phyloP scores from a whole-genome alignment of 768 basidiomycete species.

The Amanita molliuscula region DNA sequence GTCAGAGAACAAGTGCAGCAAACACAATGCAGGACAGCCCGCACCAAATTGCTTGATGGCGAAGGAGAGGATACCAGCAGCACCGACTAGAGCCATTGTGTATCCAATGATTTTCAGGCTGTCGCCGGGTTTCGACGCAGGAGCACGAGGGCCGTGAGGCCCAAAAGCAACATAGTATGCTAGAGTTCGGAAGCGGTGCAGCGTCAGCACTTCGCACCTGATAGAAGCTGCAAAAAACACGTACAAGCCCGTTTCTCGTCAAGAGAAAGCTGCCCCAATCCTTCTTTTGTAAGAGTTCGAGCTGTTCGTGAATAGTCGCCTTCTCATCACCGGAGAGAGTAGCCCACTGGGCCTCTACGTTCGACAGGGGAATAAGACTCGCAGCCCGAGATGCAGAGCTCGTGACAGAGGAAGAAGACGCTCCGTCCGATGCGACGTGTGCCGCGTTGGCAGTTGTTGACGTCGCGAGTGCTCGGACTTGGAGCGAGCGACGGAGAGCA shows the following conservation, averaged over 20 bases:
- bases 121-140: slow-evolving; percentile 64
- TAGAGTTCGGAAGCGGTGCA: too few relatives aligned
- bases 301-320: slow-evolving; percentile 70
- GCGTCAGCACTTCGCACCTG: too few relatives aligned
- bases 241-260: slow-evolving; percentile 98
- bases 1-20: neutral
- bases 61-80: slow-evolving; percentile 43
- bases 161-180: too few relatives aligned
- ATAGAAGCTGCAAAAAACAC: too few relatives aligned
- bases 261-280: slow-evolving; percentile 84
- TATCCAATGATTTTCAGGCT: slow-evolving; percentile 56
- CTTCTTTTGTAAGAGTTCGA: slow-evolving; percentile 87
- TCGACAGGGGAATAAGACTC: slow-evolving; percentile 54
- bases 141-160: slow-evolving; percentile 87
- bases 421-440: slow-evolving; percentile 7
- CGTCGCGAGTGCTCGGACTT: slow-evolving; percentile 7
- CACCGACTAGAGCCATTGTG: slow-evolving; percentile 47
- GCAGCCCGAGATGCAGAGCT: slow-evolving; percentile 25
- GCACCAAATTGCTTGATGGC: slow-evolving; percentile 44
- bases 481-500: slow-evolving; percentile 22
- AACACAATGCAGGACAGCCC: slow-evolving; percentile 17
- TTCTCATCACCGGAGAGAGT: slow-evolving; percentile 61
- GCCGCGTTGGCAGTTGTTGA: slow-evolving; percentile 10
- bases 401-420: slow-evolving; percentile 24
- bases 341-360: slow-evolving; percentile 94